Evolutionary conservation across 2,329 filamentous ascomycete species (phyloP), one percentile per base, ranked within the genome.

Genomic region (Alternaria brassicae): DNA sequence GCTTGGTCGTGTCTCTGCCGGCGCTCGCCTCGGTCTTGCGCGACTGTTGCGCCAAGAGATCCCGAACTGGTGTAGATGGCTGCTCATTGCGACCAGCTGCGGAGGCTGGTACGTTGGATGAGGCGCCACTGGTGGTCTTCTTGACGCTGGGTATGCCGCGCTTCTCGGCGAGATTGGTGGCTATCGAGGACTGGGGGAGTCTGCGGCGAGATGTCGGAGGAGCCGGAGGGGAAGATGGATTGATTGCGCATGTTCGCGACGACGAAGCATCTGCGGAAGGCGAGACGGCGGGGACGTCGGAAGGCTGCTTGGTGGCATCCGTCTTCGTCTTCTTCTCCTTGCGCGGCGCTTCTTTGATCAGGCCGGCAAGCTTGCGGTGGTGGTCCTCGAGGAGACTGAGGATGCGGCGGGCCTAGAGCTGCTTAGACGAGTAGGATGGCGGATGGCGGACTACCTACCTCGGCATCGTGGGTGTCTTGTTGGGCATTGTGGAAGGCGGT

Each of bases 401-500:
- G 9, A 93, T 95, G 52, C 95, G 88, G 49, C 96, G 80, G 13
- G 93, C 94, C 83, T 97, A 54, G 28, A 19, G 2, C 5, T 15
- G 7, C 34, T 50, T 50, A 50, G 48, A 50, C 48, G 12, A 8
- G 36, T 52, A 34, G 55, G 52, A 3, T 17, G 84, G 63, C 19
- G 4, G 5, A 12, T 23, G 1, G 2, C 5, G 32, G 37, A 25
- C 15, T 28, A 32, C 57, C 53, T 71, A 86, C 85, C 78, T 88
- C 85, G 4, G 75, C 76, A 72, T 89, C 86, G n/a, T 79, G 78
- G 7, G 92, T 96, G 47, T 81, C 85, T 61, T 87, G 86, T n/a
- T 91, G 89, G 28, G 93, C 93, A 61, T 89, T 89, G 61, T 92
- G 89, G 77, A 97, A 98, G 76, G 97, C 92, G 64, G 89, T 89